Evolutionary conservation across 495 filamentous ascomycete genomes (phyloP), one percentile per base, ranked within the genome.

Genomic region (Penicillium lividum): DNA sequence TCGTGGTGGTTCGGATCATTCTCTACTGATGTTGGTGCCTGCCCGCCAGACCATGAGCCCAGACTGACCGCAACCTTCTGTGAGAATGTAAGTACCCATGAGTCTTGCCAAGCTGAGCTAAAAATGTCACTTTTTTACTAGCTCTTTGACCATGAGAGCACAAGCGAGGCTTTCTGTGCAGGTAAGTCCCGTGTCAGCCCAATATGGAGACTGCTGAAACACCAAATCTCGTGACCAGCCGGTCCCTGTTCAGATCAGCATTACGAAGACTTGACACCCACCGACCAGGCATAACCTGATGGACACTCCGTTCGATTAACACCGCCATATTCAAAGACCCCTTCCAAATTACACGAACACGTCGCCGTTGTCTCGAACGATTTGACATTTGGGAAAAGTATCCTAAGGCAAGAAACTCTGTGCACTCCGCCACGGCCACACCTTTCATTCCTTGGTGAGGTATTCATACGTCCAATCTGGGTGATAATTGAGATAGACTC

Each of bases 341-440:
- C 36, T 38, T n/a, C 18, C n/a, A 36, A n/a, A n/a, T n/a, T n/a
- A n/a, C n/a, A n/a, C 13, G 30, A 30, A 18, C 30, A 51, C 7
- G 18, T 51, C 48, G 48, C 30, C 33, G 30, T 51, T 51, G 22
- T 36, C 30, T 11, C 13, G 30, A 51, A 51, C 22, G 48, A 11
- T 15, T 33, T 30, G 33, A 36, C 7, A 30, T 36, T 51, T n/a
- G 25, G 48, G 36, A 18, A 25, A 11, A 22, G 48, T 51, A 4
- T 22, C 13, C n/a, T n/a, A n/a, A 51, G 27, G 33, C 29, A 51
- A 8, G 30, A 30, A 30, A 36, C 36, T 30, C 9, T 36, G 30
- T 36, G 48, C 48, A 51, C 15, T 1, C 7, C 30, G 9, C 13
- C 30, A 11, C 30, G 30, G 48, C 30, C 33, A 38, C 30, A 7